Base-by-base conservation (phyloP, 805 yeast genomes). In the Saccharomycopsis selenospora region DNA sequence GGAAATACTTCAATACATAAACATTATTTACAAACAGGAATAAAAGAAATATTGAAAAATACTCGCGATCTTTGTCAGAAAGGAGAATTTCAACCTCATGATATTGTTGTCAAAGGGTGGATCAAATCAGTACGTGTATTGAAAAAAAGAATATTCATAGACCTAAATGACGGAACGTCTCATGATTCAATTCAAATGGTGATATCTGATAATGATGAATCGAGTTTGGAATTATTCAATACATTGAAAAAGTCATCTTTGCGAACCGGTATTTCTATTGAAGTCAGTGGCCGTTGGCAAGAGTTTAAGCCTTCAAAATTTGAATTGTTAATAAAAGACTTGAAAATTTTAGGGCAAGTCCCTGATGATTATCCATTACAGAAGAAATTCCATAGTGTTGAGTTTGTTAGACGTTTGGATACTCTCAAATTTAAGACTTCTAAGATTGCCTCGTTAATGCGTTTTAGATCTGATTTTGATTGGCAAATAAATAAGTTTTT, bases 81-180 rank as follows among this genome's bases (percentile, higher is more conserved):
- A n/a, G n/a, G n/a, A n/a, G n/a, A n/a, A n/a, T n/a, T n/a, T n/a
- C n/a, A n/a, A n/a, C n/a, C n/a, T n/a, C n/a, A n/a, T n/a, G n/a
- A n/a, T n/a, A n/a, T n/a, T n/a, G n/a, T n/a, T n/a, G n/a, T n/a
- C n/a, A 33, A 40, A 22, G 99, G 98, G 1, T 82, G 87, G 82
- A 75, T 93, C 20, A 77, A 77, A 47, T 74, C 89, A 0, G 76
- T 87, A 1, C 73, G 96, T 44, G 63, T 72, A 6, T 75, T 88
- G 60, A 89, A 89, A 60, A 83, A 81, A 47, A 72, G 85, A 3
- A 84, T 88, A 0, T 93, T 93, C 63, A 67, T 89, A 3, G 95
- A 88, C 58, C 55, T 93, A 8, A 66, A 75, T 2, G 98, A 93
- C 61, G 98, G 98, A 0, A 73, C 93, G 0, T 67, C 76, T 1